Conservation (phyloP, 2,329 filamentous ascomycete genomes). For the Stemphylium lycopersici region DNA sequence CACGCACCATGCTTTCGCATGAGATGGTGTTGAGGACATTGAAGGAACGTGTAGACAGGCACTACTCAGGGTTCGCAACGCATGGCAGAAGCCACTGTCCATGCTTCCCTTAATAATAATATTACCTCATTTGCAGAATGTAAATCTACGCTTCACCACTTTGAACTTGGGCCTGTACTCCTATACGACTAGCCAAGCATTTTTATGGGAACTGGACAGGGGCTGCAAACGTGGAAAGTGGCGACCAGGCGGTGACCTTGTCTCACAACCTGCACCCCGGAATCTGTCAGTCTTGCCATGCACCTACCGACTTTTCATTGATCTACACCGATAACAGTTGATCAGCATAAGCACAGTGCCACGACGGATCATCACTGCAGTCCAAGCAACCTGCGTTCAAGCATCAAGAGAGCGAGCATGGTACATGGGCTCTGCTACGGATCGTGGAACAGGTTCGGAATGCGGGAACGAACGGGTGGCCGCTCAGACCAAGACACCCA, state of each 20-base stretch:
- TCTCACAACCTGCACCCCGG: slow-evolving; percentile 24
- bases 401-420: slow-evolving; percentile 11
- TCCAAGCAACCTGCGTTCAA: background rate
- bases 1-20: slow-evolving; percentile 16
- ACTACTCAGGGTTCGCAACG: slow-evolving; percentile 16
- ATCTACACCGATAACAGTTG: slow-evolving; percentile 3
- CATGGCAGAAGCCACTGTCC: slow-evolving; percentile 19
- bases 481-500: slow-evolving; percentile 6
- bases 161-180: background rate
- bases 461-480: slow-evolving; percentile 13
- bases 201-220: background rate
- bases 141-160: background rate
- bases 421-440: slow-evolving; percentile 25
- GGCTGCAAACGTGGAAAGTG: slow-evolving; percentile 2
- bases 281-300: background rate
- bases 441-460: slow-evolving; percentile 21
- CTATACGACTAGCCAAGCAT: background rate
- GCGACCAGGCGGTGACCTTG: slow-evolving; percentile 1
- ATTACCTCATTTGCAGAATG: slow-evolving; percentile 19
- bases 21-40: slow-evolving; percentile 9
- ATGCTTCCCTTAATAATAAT: slow-evolving; percentile 40
- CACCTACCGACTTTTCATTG: background rate
- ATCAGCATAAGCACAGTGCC: slow-evolving; percentile 4
- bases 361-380: background rate
- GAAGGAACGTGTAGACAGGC: slow-evolving; percentile 15